Percentiles rank a stretch among this genome's conserved stretches.
phyloP scores from a whole-genome alignment of 345 rosid genomes.

The Gossypioides kirkii region DNA sequence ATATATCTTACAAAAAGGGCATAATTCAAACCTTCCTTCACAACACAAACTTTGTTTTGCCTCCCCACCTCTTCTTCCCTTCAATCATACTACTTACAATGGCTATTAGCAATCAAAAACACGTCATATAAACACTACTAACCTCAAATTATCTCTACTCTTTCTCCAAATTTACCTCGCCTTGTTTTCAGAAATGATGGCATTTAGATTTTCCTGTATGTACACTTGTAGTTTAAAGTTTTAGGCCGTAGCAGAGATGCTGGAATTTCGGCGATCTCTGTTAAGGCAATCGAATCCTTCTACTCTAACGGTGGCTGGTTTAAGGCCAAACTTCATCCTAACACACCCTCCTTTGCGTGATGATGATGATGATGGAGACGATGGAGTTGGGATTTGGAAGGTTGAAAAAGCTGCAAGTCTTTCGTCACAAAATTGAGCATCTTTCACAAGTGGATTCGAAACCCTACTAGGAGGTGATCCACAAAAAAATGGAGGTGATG shows the following conservation, averaged over 20 bases:
- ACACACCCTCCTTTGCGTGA: slow-evolving; percentile 65
- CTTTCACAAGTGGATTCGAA: slow-evolving; percentile 70
- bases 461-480: slow-evolving; percentile 96
- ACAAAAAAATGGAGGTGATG: slow-evolving; percentile 63
- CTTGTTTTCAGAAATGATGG: slow-evolving; percentile 21
- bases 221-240: slow-evolving; percentile 45
- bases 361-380: slow-evolving; percentile 56
- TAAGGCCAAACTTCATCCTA: slow-evolving; percentile 70
- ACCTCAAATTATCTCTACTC: slow-evolving; percentile 11
- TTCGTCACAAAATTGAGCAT: slow-evolving; percentile 77
- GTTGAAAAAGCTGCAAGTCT: slow-evolving; percentile 35
- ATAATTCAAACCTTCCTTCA: slow-evolving; percentile 4
- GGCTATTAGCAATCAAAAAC: background rate
- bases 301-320: slow-evolving; percentile 91
- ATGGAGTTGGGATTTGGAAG: slow-evolving; percentile 48
- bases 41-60: background rate
- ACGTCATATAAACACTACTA: slow-evolving; percentile 31
- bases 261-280: slow-evolving; percentile 89
- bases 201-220: slow-evolving; percentile 40
- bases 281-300: slow-evolving; percentile 99
- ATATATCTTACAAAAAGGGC: slow-evolving; percentile 38
- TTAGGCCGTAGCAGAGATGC: slow-evolving; percentile 98
- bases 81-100: background rate
- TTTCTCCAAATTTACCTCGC: slow-evolving; percentile 32
- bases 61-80: background rate